Evolutionary conservation across 768 basidiomycete genomes (phyloP), one percentile per base, ranked within the genome.

Genomic region (Boletus barrowsii): DNA sequence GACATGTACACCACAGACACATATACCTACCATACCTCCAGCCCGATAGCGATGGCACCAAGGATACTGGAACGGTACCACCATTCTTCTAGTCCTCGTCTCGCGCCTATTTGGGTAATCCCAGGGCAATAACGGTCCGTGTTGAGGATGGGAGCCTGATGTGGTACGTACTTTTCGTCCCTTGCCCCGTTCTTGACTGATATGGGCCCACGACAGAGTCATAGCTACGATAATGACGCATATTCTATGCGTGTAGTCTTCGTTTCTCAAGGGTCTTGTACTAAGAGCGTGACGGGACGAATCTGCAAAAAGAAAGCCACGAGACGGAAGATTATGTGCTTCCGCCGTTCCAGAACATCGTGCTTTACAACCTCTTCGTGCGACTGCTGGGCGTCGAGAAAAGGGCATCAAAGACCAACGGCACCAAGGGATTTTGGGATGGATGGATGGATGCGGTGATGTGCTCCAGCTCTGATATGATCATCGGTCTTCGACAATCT

Each of bases 211-310:
- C 40, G 48, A 35, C 59, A 90, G 87, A 92, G 84, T 59, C 93
- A 95, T 64, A 93, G 94, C 5, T 96, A 93, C 64, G 92, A 94
- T 66, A 91, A 93, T 58, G 69, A 79, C 18, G 83, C 83, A 48
- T 62, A 74, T 13, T 76, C 84, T 6, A 95, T 95, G 93, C 83
- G 83, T 50, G 90, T 93, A 2, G 83, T 92, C 69, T 95, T 96
- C 71, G 83, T 94, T 55, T 90, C 91, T 14, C 87, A 90, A 65
- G 91, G 93, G 0, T 92, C 93, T 0, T 93, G 93, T 70, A 82
- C 87, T 10, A 67, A 58, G 18, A 36, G 41, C 10, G 47, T 53
- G 47, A 61, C 30, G 30, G 44, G 43, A n/a, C 54, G 24, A 10
- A 15, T 44, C 17, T 33, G 22, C 22, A 14, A 10, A 33, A 46